These are phyloP conservation scores for Blumeria hordei DNA, from an alignment of 2,329 filamentous ascomycete genomes.

Conservation along the genomic window DNA sequence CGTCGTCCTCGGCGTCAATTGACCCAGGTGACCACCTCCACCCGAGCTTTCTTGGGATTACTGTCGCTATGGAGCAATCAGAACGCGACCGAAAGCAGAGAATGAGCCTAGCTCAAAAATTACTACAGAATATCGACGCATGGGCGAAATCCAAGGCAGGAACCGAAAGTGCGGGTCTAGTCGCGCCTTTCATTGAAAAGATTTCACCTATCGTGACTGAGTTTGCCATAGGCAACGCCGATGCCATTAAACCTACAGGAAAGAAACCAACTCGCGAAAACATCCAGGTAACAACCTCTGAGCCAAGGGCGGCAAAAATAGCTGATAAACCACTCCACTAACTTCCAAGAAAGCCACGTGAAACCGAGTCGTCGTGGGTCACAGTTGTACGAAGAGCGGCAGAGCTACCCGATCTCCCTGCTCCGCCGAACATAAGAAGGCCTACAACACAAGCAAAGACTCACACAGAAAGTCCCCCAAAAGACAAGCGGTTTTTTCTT, in stretches of 20 bases:
- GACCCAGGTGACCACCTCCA: background rate
- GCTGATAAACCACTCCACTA: background rate
- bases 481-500: background rate
- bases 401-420: too few species aligned
- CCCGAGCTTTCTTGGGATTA: background rate
- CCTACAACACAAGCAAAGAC: too few species aligned
- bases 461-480: too few species aligned
- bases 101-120: background rate
- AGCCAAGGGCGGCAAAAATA: background rate
- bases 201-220: background rate
- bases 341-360: background rate
- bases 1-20: background rate
- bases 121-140: background rate
- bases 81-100: background rate
- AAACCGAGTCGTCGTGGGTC: too few species aligned
- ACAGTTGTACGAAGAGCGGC: too few species aligned
- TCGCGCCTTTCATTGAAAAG: background rate
- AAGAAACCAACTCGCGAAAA: background rate
- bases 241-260: background rate
- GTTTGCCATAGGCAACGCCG: background rate
- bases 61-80: background rate
- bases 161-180: background rate
- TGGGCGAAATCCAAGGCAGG: background rate
- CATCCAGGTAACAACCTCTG: background rate
- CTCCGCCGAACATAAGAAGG: too few species aligned